Evolutionary conservation across 1,284 basidiomycete species (phyloP), one percentile per base, ranked within the genome.

Genomic region (Pseudomicrostroma phylloplanum): DNA sequence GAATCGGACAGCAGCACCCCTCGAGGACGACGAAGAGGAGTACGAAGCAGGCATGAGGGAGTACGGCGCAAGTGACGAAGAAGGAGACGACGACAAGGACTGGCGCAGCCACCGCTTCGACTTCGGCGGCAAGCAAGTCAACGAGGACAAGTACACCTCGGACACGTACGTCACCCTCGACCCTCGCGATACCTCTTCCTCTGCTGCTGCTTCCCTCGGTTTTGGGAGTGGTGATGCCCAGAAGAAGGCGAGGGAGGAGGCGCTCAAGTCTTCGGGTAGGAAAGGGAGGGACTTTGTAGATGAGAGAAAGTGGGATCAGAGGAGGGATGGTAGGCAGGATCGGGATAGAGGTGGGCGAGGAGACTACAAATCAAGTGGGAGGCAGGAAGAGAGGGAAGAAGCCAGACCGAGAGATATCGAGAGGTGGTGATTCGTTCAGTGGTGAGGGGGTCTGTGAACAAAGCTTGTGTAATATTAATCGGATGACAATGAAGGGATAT

Each of bases 41-140:
- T 40, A 40, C 13, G 54, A 49, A 43, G 55, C 62, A 21, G 59
- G 48, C 9, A 51, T 62, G 21, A 26, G 53, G 43, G 76, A 76
- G 56, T 78, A 75, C 56, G 74, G 76, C 7, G 64, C 68, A 1
- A 68, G 65, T 54, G 72, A 72, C 55, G 73, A 71, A 43, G 71
- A 77, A 8, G 62, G 55, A 39, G 41, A 30, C 41, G 60, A 58
- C 40, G 59, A 56, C 9, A 46, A 17, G 1, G 40, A 62, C 30
- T 69, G 65, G 69, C 56, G 66, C 23, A 53, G 57, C 4, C 70
- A 71, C 54, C 46, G 30, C 58, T 60, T 51, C 25, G 64, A 49
- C 53, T 62, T 51, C 17, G 40, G 54, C 17, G 41, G 60, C 41
- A 26, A 59, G 40, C 26, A 19, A 15, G 6, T 43, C 41, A 15